Conservation (phyloP, 306 rosid species). For the Cicer yamashitae region DNA sequence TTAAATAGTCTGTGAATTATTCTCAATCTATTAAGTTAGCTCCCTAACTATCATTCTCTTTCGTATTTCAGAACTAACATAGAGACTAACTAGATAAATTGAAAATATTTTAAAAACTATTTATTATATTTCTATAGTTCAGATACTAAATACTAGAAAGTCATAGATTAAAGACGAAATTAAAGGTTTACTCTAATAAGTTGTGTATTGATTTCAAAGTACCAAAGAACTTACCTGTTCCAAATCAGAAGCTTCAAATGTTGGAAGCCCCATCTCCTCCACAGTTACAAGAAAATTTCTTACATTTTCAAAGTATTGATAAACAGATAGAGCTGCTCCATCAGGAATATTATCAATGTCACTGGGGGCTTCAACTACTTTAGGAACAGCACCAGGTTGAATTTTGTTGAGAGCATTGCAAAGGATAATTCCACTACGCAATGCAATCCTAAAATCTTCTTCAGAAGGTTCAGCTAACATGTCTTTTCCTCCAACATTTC, state of each 20-base stretch:
- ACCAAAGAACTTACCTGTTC: constrained; percentile 62
- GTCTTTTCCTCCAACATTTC: constrained; percentile 78
- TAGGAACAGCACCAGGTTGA: constrained; percentile 79
- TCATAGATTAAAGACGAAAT: too few relatives aligned
- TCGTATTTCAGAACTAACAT: too few relatives aligned
- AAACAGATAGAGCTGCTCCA: constrained; percentile 53
- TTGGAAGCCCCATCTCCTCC: constrained; percentile 69
- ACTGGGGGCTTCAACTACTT: constrained; percentile 58
- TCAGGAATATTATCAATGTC: constrained; percentile 44
- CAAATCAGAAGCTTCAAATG: constrained; percentile 87
- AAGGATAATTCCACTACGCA: constrained; percentile 89
- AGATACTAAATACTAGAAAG: too few relatives aligned
- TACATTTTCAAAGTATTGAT: constrained; percentile 58
- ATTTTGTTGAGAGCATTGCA: constrained; percentile 85
- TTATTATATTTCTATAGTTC: too few relatives aligned
- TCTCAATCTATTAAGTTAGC: too few relatives aligned
- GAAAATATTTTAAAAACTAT: too few relatives aligned
- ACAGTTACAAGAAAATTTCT: constrained; percentile 54
- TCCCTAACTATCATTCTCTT: too few relatives aligned
- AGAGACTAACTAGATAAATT: too few relatives aligned
- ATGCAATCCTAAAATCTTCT: constrained; percentile 79
- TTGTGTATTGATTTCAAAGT: not conserved
- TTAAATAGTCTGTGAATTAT: too few relatives aligned
- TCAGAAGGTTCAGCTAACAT: constrained; percentile 86
- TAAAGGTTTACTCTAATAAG: too few relatives aligned